Evolutionary conservation across 2,329 filamentous ascomycete species (phyloP), one percentile per base, ranked within the genome.

Genomic region (Hypoxylon sp.): DNA sequence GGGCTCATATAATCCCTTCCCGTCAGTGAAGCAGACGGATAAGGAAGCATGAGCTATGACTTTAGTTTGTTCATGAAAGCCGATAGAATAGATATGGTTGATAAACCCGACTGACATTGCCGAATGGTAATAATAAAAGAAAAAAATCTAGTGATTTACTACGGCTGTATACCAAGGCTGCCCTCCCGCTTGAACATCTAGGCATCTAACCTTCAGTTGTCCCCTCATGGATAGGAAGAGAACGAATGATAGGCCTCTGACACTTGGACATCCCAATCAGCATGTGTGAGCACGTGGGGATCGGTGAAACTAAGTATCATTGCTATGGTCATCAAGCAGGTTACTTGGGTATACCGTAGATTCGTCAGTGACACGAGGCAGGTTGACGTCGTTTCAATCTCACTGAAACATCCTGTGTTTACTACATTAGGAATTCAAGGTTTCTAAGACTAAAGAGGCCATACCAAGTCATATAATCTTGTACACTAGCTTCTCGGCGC

Each of bases 401-500:
- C 37, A 41, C 7, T 21, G 11, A 41, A 19, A 19, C 16, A 7
- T 11, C 21, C 16, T 21, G n/a, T 21, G 37, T 21, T 41, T 9
- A 16, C 16, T 41, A 19, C 37, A 21, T n/a, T n/a, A n/a, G n/a
- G n/a, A n/a, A n/a, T 41, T 8, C n/a, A 19, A 5, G 16, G 37
- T 19, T 39, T 19, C 4, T 19, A 9, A n/a, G n/a, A 19, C 25
- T 23, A 16, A 19, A 25, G 6, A 41, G 37, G 16, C 8, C 16
- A 41, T 16, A 6, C 16, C 16, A 6, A 27, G 6, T 29, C 23
- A 27, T 27, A n/a, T 2, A 14, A 78, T 68, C 66, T 74, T 77
- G 57, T 78, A 78, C 5, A 78, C 73, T 5, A 78, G 52, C 63
- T 77, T 78, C 71, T 78, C 74, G 0, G 75, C 75, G 37, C 73